These are phyloP conservation scores for Oldenlandia corymbosa DNA, from an alignment of 257 asterid species.

Conservation along the genomic window DNA sequence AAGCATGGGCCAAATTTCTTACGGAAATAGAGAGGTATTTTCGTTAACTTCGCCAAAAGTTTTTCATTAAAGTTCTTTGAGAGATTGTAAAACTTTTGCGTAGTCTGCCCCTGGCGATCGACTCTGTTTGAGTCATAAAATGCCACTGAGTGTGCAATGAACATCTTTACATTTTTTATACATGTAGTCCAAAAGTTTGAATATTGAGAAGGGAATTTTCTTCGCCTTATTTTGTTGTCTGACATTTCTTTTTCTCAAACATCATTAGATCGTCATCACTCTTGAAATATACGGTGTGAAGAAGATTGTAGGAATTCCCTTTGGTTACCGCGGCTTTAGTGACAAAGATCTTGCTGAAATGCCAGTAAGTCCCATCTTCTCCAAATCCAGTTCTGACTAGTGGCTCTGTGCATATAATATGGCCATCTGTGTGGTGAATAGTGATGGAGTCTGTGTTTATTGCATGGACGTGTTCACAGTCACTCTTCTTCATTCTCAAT, in stretches of 20 bases:
- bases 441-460: background rate
- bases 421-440: too few species aligned
- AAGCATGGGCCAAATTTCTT: background rate
- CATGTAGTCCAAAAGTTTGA: background rate
- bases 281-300: slow-evolving; percentile 90
- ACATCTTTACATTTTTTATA: background rate
- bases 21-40: background rate
- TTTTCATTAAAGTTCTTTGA: background rate
- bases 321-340: slow-evolving; percentile 91
- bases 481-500: background rate
- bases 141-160: background rate
- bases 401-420: background rate
- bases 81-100: background rate
- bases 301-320: slow-evolving; percentile 80
- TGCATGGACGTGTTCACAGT: background rate
- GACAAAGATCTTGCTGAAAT: slow-evolving; percentile 60
- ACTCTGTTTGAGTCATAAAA: background rate
- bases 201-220: background rate
- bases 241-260: slow-evolving; percentile 17
- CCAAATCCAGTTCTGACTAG: background rate
- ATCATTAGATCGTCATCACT: slow-evolving; percentile 71
- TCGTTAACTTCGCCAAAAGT: background rate
- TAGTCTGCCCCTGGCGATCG: background rate
- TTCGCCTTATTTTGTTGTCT: background rate
- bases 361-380: slow-evolving; percentile 50